Evolutionary conservation across 306 rosid genomes (phyloP), one percentile per base, ranked within the genome.

Genomic region (Nissolia schottii): DNA sequence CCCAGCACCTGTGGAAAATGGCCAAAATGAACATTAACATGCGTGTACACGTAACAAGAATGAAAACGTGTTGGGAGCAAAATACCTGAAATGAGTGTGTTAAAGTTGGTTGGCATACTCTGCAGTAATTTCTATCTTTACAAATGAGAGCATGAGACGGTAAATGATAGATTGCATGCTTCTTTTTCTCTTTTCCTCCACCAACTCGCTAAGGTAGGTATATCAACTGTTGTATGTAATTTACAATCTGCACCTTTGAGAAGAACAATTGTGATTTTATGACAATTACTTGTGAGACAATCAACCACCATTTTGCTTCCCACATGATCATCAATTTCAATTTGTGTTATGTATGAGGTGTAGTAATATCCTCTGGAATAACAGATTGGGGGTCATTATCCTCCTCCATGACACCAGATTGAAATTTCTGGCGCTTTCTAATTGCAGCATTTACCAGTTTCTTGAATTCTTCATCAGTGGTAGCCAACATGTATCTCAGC

Each of bases 401-500:
- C 46, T 72, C 87, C 28, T 64, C 64, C 16, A 37, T 25, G 46
- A 54, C 69, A 69, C 80, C 69, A 24, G 92, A 85, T 82, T 85
- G 85, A 81, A 86, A 82, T 71, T 67, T 81, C 23, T 37, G 66
- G 48, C 92, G 97, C 79, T 81, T 84, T 66, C 73, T 85, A 75
- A 84, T 71, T 8, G 70, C 59, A 50, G 59, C 67, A 49, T 81
- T 73, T 34, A 93, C 88, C 87, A 83, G 84, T 65, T 87, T 86
- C 70, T 79, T 75, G 77, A 93, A 93, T 75, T 93, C 90, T 80
- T 80, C 92, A 58, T 93, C 94, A 35, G 84, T 76, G 79, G 85
- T 19, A 45, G 92, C 93, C 54, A 93, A 81, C 98, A 93, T 89
- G 84, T 85, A 86, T 40, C 93, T 90, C 50, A 93, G 81, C 72